Percentiles rank a stretch among this genome's conserved stretches.
phyloP scores from a whole-genome alignment of 495 filamentous ascomycete genomes.

The Aspergillus ellipticus region DNA sequence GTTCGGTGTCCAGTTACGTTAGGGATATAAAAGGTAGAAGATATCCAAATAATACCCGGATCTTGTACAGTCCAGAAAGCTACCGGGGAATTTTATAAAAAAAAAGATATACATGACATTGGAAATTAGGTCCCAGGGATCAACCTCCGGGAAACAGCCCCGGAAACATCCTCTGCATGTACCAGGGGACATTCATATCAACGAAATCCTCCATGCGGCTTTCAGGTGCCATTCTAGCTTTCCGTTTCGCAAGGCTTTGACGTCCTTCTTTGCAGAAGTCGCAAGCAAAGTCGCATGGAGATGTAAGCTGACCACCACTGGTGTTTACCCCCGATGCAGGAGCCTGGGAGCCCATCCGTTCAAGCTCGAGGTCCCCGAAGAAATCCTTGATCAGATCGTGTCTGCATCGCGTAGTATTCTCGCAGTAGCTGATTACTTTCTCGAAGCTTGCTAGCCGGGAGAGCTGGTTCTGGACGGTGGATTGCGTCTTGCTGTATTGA shows the following conservation, averaged over 20 bases:
- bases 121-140: not conserved
- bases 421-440: conserved; percentile 74
- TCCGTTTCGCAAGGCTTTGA: conserved; percentile 57
- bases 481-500: conserved; percentile 16
- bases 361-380: conserved; percentile 64
- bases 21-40: no score
- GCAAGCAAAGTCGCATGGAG: conserved; percentile 77
- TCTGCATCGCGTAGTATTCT: conserved; percentile 66
- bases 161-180: conserved; percentile 21
- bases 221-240: conserved; percentile 37
- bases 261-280: conserved; percentile 81
- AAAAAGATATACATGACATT: not conserved
- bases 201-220: conserved; percentile 13
- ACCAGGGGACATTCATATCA: conserved; percentile 11
- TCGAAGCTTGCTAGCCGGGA: conserved; percentile 45
- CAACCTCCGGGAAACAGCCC: conserved; percentile 13
- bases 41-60: no score
- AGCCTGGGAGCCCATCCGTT: conserved; percentile 38
- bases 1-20: no score
- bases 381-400: conserved; percentile 75
- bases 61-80: not conserved
- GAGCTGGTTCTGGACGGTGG: conserved; percentile 31
- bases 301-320: conserved; percentile 9
- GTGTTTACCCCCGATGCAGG: conserved; percentile 13
- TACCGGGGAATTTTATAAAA: not conserved